Conservation (phyloP, 768 basidiomycete species). For the Phaeotremella skinneri region DNA sequence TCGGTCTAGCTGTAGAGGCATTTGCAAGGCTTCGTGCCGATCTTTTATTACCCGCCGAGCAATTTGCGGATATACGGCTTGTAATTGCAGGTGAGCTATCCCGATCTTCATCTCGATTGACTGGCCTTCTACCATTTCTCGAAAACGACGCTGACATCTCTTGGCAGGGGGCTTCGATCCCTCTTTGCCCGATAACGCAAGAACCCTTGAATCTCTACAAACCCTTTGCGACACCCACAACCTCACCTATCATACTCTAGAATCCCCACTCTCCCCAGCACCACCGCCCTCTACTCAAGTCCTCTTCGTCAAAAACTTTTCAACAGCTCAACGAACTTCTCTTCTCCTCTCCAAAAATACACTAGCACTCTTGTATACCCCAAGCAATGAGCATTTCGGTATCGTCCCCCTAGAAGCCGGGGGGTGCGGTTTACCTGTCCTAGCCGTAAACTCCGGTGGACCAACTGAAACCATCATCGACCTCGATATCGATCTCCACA, state of each 20-base stretch:
- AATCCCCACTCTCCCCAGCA: conserved; percentile 12
- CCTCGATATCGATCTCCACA: conserved; percentile 38
- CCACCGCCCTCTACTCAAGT: conserved; percentile 58
- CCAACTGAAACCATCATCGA: conserved; percentile 83
- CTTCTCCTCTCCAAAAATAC: conserved; percentile 69
- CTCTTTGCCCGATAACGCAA: conserved; percentile 76
- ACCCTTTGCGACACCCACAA: conserved; percentile 59
- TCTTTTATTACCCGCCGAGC: conserved; percentile 19
- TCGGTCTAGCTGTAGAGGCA: conserved; percentile 71
- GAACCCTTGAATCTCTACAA: conserved; percentile 63
- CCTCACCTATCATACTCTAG: conserved; percentile 55
- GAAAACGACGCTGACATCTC: background rate
- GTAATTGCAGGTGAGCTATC: conserved; percentile 67
- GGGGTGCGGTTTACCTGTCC: conserved; percentile 82
- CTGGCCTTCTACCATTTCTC: too few species aligned
- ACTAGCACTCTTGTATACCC: conserved; percentile 82
- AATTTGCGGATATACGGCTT: conserved; percentile 59
- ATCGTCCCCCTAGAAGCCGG: conserved; percentile 95
- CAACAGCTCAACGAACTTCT: conserved; percentile 74
- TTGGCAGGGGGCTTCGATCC: conserved; percentile 81
- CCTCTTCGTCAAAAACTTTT: conserved; percentile 88
- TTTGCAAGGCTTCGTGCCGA: conserved; percentile 61
- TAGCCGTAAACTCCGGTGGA: conserved; percentile 80
- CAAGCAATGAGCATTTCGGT: conserved; percentile 92
- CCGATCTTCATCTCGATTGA: background rate